Base-by-base conservation (phyloP, 2,329 filamentous ascomycete species). In the Clarireedia paspali region DNA sequence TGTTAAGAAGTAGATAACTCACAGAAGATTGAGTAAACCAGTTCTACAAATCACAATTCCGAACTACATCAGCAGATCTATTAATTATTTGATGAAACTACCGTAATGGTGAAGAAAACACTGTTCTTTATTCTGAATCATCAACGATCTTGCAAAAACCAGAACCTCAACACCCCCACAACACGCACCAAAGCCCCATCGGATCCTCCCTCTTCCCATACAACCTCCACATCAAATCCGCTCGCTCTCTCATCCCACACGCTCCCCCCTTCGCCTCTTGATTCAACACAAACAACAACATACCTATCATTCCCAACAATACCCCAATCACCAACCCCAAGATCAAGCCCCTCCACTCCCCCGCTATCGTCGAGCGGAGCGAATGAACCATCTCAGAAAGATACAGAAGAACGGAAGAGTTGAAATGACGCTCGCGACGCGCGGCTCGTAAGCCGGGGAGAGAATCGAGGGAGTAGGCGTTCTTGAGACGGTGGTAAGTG, bases 391-490 rank as follows among this genome's bases (percentile, higher is more conserved):
- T 15, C 12, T 54, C 52, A 7, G 47, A 44, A 10, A 9, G 10
- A 2, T 38, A 26, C 15, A 53, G 42, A 7, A 47, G 17, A 12
- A 53, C 12, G n/a, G 20, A 4, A 38, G n/a, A 26, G 12, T 40
- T 12, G 5, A 23, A 12, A 9, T 40, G 6, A 6, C n/a, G 36
- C 10, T 27, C 24, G 2, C n/a, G 26, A 4, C 52, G n/a, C 2
- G 52, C 52, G 39, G 44, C 48, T n/a, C 42, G 47, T n/a, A 54
- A 9, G 1, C 52, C 52, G 3, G 52, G 52, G 5, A 54, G 14
- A 1, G 24, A 24, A 23, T 54, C 52, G 2, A 23, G 52, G 2
- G 52, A 54, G 15, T 54, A 54, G 14, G 30, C 15, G 20, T 54
- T 54, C 2, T 49, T 42, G 14, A 27, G 7, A 1, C 23, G 6